phyloP scores from a whole-genome alignment of 2,329 filamentous ascomycete genomes.

The Fusarium mundagurra region DNA sequence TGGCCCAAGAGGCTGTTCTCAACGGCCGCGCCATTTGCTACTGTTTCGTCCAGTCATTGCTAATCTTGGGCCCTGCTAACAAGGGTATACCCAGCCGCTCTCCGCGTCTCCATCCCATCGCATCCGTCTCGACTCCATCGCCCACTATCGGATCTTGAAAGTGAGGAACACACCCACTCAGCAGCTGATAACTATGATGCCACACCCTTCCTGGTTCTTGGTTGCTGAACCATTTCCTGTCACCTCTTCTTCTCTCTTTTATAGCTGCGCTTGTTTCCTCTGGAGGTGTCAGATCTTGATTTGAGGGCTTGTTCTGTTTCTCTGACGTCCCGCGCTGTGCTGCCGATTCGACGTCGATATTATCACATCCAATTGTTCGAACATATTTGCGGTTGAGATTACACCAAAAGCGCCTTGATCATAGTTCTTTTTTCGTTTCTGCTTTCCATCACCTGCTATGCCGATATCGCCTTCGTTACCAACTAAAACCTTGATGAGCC shows the following conservation, averaged over 20 bases:
- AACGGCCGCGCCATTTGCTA: constrained; percentile 36
- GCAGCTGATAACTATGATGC: constrained; percentile 24
- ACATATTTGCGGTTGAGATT: constrained; percentile 8
- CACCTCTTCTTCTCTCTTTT: constrained; percentile 8
- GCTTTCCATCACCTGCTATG: constrained; percentile 9
- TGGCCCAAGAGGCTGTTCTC: constrained; percentile 33
- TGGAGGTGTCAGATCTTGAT: constrained; percentile 9
- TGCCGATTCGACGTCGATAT: constrained; percentile 29
- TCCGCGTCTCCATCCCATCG: constrained; percentile 34
- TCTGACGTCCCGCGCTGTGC: constrained; percentile 23
- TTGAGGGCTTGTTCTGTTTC: constrained; percentile 24
- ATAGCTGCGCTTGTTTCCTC: constrained; percentile 11
- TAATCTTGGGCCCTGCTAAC: constrained; percentile 23
- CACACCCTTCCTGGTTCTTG: constrained; percentile 26
- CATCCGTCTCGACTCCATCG: constrained; percentile 18
- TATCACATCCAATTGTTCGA: neutral
- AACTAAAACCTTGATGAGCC: constrained; percentile 13
- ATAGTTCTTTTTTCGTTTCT: constrained; percentile 11
- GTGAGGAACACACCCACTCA: constrained; percentile 23
- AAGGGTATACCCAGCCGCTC: constrained; percentile 33
- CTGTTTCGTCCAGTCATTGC: constrained; percentile 36
- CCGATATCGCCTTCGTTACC: constrained; percentile 29
- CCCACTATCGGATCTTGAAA: constrained; percentile 38
- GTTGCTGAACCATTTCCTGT: constrained; percentile 6
- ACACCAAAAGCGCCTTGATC: constrained; percentile 24